Conservation (phyloP, 78 protist genomes). For the Trichosphaerium sp. region DNA sequence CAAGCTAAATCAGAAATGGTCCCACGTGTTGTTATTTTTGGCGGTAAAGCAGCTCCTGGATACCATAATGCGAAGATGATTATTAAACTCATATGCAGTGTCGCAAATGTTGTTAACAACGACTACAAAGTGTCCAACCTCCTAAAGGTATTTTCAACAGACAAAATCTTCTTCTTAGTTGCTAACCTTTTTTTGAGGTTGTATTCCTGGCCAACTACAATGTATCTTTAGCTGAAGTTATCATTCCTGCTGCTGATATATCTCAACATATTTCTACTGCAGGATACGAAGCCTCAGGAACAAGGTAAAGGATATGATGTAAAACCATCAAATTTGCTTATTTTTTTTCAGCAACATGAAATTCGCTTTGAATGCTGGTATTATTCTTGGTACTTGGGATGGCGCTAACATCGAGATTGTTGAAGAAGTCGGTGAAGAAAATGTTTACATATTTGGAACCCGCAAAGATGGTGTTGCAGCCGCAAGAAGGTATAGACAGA, state of each 20-base stretch:
- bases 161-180: slow-evolving; percentile 21
- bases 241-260: slow-evolving; percentile 88
- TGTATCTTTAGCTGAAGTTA: slow-evolving; percentile 81
- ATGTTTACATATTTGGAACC: slow-evolving; percentile 72
- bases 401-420: slow-evolving; percentile 92
- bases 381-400: slow-evolving; percentile 83
- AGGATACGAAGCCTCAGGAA: slow-evolving; percentile 91
- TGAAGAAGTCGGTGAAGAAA: slow-evolving; percentile 69
- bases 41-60: slow-evolving; percentile 95
- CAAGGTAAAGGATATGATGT: too few species aligned
- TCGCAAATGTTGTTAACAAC: slow-evolving; percentile 81
- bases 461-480: neutral
- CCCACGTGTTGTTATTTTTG: slow-evolving; percentile 71
- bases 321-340: neutral
- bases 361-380: slow-evolving; percentile 78
- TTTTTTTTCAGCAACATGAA: slow-evolving; percentile 76
- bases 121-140: slow-evolving; percentile 61
- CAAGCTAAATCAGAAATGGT: slow-evolving; percentile 37
- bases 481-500: slow-evolving; percentile 27
- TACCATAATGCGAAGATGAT: slow-evolving; percentile 84
- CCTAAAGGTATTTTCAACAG: too few species aligned
- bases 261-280: slow-evolving; percentile 91
- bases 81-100: slow-evolving; percentile 79
- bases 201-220: slow-evolving; percentile 84
- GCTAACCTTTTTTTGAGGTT: neutral